Conservation (phyloP, 495 filamentous ascomycete genomes). For the Sphaerosporella brunnea region DNA sequence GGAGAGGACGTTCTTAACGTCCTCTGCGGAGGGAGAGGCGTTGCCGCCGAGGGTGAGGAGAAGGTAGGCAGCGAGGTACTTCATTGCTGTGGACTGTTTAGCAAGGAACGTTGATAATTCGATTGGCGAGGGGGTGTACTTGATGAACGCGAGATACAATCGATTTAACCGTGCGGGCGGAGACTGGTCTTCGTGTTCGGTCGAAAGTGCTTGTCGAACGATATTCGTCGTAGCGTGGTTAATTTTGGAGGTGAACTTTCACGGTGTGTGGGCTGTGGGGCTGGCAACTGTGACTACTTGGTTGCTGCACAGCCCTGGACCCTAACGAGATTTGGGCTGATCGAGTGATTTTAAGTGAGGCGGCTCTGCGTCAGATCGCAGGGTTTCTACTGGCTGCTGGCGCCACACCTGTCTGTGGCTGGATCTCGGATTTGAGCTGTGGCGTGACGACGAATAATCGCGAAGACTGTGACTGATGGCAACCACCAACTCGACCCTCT, state of each 20-base stretch:
- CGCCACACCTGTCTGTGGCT: neutral
- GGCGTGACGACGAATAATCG: neutral
- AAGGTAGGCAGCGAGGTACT: conserved; percentile 98
- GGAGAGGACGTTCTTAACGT: conserved; percentile 80
- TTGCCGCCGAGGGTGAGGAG: conserved; percentile 91
- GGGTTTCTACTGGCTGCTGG: too few species aligned
- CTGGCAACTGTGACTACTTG: neutral
- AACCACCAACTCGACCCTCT: neutral
- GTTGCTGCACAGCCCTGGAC: neutral
- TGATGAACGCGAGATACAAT: conserved; percentile 74
- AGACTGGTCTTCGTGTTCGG: conserved; percentile 35
- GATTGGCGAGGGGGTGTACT: conserved; percentile 7
- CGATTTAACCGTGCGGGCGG: conserved; percentile 82
- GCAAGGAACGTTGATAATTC: conserved; percentile 11
- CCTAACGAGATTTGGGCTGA: too few species aligned
- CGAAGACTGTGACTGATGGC: neutral
- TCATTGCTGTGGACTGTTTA: conserved; percentile 57
- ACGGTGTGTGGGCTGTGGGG: neutral
- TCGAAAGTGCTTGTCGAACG: neutral
- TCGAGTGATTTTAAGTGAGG: too few species aligned
- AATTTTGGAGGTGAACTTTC: too few species aligned
- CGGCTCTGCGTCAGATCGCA: neutral
- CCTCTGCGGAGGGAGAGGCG: conserved; percentile 63
- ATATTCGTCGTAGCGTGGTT: neutral
- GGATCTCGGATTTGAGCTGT: too few species aligned